These are phyloP conservation scores for Candida pseudoglaebosa DNA, from an alignment of 805 yeast genomes.

Conservation along the genomic window DNA sequence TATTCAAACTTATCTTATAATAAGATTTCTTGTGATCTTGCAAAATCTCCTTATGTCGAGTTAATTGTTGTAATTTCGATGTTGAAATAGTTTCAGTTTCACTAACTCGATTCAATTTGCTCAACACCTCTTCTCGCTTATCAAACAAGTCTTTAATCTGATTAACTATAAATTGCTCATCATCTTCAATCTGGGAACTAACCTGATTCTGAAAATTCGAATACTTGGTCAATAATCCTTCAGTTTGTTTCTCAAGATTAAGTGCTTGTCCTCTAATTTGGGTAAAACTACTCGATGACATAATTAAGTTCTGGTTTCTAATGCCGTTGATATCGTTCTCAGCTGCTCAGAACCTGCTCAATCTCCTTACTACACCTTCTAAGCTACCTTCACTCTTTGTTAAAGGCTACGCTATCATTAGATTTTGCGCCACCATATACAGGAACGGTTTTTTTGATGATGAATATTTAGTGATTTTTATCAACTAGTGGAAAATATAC, in stretches of 20 bases:
- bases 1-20: constrained; percentile 51
- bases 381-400: too few relatives aligned
- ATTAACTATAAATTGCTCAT: constrained; percentile 15
- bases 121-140: constrained; percentile 50
- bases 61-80: constrained; percentile 73
- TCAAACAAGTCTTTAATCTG: constrained; percentile 22
- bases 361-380: too few relatives aligned
- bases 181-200: constrained; percentile 19
- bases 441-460: too few relatives aligned
- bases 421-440: too few relatives aligned
- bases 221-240: constrained; percentile 43
- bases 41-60: constrained; percentile 74
- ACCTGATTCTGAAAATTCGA: constrained; percentile 27
- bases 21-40: constrained; percentile 67
- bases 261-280: constrained; percentile 68
- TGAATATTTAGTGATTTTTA: too few relatives aligned
- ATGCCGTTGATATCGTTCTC: too few relatives aligned
- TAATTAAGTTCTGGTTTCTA: too few relatives aligned
- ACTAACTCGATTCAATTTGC: constrained; percentile 47
- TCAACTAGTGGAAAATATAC: too few relatives aligned
- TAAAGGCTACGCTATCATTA: too few relatives aligned
- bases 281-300: constrained; percentile 50
- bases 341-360: too few relatives aligned
- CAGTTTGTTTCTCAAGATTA: constrained; percentile 69
- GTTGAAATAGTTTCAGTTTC: constrained; percentile 60